Base-by-base conservation (phyloP, 768 basidiomycete genomes). In the Termitomyces heimii region DNA sequence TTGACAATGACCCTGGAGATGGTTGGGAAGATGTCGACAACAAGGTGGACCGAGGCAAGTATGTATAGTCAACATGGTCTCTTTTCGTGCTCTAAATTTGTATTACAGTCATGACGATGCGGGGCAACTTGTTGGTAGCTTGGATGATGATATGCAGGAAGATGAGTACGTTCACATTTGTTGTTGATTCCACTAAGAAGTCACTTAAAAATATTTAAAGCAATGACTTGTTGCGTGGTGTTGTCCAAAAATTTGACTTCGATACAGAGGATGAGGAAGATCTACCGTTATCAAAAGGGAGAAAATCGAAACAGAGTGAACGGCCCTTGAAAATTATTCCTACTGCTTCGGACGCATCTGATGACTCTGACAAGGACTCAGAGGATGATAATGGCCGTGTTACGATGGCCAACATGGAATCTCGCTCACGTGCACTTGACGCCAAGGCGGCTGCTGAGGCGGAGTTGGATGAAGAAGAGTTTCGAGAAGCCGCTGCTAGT, bases 391-490 rank as follows among this genome's bases (percentile, higher is more conserved):
- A 79, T 44, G 76, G 61, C 13, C 86, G 76, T 52, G 71, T 86
- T 34, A 94, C 91, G 7, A 84, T 84, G 72, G 81, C 80, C 26
- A 94, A 92, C 65, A 91, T 94, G 80, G 92, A 89, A 61, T 82
- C 84, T 37, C 85, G 84, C 28, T 93, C 92, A 45, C 83, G 83
- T 54, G 89, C 88, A 52, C 71, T 93, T 50, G 92, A 94, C 62
- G 84, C 78, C 22, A 73, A 79, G 61, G 84, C 83, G 6, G 79
- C 77, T 26, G 82, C 73, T 12, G 89, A 92, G 56, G 89, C 86
- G 2, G 82, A 82, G 66, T 73, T 89, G 28, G 88, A 89, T 63
- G 68, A 77, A 0, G 81, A 84, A 63, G 90, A 92, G 64, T 68
- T 84, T 50, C 83, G 82, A 50, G 86, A 79, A 0, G 84, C 73